These are phyloP conservation scores for Hippophae tibetana DNA, from an alignment of 306 rosid species.

Conservation along the genomic window DNA sequence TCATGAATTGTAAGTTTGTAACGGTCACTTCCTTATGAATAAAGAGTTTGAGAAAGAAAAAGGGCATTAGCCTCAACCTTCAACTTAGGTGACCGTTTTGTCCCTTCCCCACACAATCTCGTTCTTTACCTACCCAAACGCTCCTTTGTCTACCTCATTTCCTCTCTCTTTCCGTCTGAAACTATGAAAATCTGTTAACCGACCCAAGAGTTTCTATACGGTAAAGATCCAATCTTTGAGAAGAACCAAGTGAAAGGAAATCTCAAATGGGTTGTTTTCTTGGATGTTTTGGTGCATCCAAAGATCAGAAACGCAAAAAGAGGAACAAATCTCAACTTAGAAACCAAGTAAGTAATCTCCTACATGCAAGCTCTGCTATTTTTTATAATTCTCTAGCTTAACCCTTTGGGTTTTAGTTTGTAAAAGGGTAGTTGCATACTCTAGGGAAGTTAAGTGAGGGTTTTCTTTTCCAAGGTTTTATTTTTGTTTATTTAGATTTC, in stretches of 20 bases:
- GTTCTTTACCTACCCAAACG: constrained; percentile 12
- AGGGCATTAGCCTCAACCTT: background rate
- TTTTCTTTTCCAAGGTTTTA: background rate
- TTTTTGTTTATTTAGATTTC: background rate
- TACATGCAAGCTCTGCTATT: background rate
- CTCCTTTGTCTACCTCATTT: constrained; percentile 5
- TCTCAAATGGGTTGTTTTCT: constrained; percentile 67
- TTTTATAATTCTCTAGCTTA: background rate
- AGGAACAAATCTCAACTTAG: constrained; percentile 35
- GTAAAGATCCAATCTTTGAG: constrained; percentile 17
- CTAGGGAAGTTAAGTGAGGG: background rate
- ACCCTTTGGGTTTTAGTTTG: background rate
- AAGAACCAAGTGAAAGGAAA: constrained; percentile 12
- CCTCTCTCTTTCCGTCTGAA: constrained; percentile 5
- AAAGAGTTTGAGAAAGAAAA: background rate
- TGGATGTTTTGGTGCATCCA: constrained; percentile 73
- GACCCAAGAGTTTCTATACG: background rate
- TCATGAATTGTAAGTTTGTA: constrained; percentile 11
- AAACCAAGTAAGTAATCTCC: constrained; percentile 22
- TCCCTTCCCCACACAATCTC: constrained; percentile 18
- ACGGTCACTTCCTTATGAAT: constrained; percentile 46
- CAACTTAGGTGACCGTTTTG: constrained; percentile 41
- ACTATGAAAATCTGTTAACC: constrained; percentile 21
- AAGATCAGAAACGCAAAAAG: constrained; percentile 35
- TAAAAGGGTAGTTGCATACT: background rate